Evolutionary conservation across 208 protist genomes (phyloP), one percentile per base, ranked within the genome.

Genomic region (Herpetomonas tarakana): DNA sequence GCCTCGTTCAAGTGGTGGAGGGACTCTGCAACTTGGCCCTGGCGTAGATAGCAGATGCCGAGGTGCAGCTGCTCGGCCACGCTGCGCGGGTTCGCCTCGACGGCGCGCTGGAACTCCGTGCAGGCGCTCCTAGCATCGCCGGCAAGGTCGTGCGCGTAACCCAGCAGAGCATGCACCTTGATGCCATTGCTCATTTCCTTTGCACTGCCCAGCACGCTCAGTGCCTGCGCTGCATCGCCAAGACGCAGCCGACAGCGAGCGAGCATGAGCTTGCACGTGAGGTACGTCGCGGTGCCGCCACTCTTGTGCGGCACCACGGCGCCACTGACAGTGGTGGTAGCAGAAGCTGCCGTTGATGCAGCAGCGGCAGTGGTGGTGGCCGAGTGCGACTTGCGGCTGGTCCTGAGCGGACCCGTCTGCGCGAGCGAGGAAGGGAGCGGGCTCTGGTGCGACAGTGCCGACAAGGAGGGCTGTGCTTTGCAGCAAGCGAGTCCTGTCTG

Each of bases 1-100:
- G 91, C 91, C 29, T 84, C 74, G 26, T 74, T 82, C 65, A 96
- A 88, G 30, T 84, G 68, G 19, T 74, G 65, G 16, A 94, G 60
- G 18, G 92, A 77, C 2, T 95, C 86, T 26, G 60, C 50, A 61
- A 64, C 62, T 11, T 68, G 26, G 22, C 71, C 63, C 16, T 86
- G 51, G 18, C 86, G 78, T 52, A 91, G 91, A 39, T 67, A 71
- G 14, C 80, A 81, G 1, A 95, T 50, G 26, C 77, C 87, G 18
- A 83, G 65, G 58, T 93, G 84, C 31, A 83, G 70, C 41, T 83
- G 72, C 65, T 92, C 94, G 44, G 80, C 81, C 30, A 78, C 53
- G 22, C 55, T 60, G 6, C 69, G 63, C n/a, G 59, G 6, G 54
- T 90, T 75, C 38, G 81, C 35, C 58, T 97, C 88, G 2, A 81